Evolutionary conservation across 176 grass and related monocot genomes (phyloP).

Genomic region (Cymbopogon citratus): DNA sequence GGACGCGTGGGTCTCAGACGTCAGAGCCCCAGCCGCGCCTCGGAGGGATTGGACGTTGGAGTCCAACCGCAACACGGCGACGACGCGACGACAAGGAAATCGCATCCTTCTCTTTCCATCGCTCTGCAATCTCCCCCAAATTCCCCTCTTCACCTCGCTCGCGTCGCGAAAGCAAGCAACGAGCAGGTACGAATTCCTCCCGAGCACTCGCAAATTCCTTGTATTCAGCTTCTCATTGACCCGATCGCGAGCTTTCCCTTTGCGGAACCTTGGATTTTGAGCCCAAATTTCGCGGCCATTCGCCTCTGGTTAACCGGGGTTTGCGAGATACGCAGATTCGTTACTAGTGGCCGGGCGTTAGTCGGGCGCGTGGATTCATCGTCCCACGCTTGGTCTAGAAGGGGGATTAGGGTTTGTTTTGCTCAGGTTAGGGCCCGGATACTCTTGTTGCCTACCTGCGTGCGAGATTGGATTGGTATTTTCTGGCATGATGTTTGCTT

Average conservation of each 20-base stretch:
- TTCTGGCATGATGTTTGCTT: not conserved
- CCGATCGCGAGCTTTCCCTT: not conserved
- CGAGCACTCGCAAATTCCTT: not conserved
- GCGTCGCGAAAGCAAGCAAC: not conserved
- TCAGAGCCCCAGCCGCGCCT: conserved; percentile 12
- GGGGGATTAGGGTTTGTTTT: conserved; percentile 38
- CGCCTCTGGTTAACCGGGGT: not conserved
- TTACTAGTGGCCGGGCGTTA: not conserved
- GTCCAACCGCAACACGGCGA: conserved; percentile 14
- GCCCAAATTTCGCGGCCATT: conserved; percentile 20
- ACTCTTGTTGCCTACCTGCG: not conserved
- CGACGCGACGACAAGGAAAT: conserved; percentile 6
- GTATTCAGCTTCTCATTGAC: not conserved
- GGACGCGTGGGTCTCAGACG: not conserved
- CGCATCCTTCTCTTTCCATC: not conserved
- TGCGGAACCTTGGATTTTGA: conserved; percentile 16
- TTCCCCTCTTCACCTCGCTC: not conserved
- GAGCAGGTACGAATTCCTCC: conserved; percentile 5
- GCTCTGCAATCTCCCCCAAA: conserved; percentile 7
- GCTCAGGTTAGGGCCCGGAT: not conserved
- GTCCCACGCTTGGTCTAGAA: not conserved
- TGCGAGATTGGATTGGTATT: not conserved
- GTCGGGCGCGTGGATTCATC: not conserved
- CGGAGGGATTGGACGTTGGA: not conserved
- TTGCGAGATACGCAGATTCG: conserved; percentile 30